Evolutionary conservation across 768 basidiomycete genomes (phyloP).

Genomic region (Psilocybe subaeruginosa): DNA sequence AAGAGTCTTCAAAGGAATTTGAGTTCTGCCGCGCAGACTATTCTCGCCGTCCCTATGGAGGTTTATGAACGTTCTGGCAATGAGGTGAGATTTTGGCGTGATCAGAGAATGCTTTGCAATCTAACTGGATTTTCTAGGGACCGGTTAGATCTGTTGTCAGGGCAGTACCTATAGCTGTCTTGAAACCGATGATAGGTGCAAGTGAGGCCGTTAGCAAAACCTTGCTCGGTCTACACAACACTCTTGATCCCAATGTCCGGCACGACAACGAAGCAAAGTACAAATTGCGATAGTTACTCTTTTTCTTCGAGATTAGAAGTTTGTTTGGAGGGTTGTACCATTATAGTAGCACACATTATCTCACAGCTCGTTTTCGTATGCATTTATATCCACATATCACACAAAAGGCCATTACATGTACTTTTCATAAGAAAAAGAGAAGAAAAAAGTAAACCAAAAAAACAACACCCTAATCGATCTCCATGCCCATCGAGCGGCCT

Average conservation of each 20-base stretch:
- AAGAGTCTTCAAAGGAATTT: conserved; percentile 84
- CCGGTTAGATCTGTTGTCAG: conserved; percentile 93
- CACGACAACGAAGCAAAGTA: conserved; percentile 93
- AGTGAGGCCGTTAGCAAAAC: conserved; percentile 97
- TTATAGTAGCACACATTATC: conserved; percentile 5
- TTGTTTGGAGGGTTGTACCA: background rate
- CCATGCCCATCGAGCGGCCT: conserved; percentile 92
- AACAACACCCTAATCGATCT: conserved; percentile 57
- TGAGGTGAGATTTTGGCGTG: conserved; percentile 59
- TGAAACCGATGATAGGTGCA: conserved; percentile 98
- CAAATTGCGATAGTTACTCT: conserved; percentile 63
- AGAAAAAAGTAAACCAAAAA: conserved; percentile 1
- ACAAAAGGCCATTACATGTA: conserved; percentile 20
- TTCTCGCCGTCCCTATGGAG: conserved; percentile 98
- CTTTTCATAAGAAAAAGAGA: conserved; percentile 12
- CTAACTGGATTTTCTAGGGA: conserved; percentile 54
- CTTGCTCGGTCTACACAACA: conserved; percentile 89
- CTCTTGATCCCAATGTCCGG: conserved; percentile 83
- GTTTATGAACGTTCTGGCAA: conserved; percentile 94
- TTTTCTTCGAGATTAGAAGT: background rate
- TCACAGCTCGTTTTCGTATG: background rate
- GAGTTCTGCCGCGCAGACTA: conserved; percentile 95
- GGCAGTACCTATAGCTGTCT: conserved; percentile 95
- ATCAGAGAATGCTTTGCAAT: background rate
- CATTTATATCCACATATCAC: conserved; percentile 21